These are phyloP conservation scores for Calocybe gambosa DNA, from an alignment of 1,284 basidiomycete genomes.

Conservation along the genomic window DNA sequence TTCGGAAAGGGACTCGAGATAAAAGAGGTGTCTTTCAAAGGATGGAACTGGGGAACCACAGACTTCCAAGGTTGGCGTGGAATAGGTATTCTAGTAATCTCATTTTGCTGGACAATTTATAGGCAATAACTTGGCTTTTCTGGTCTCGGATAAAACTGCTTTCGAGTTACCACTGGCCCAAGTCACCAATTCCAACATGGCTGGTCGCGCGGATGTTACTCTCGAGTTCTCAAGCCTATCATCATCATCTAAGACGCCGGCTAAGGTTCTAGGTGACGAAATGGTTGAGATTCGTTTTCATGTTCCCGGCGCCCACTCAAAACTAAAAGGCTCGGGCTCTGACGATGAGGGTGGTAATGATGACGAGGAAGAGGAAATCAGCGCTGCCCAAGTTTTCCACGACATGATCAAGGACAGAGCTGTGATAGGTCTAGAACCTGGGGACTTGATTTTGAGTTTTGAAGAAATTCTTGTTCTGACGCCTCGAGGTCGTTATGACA, in stretches of 20 bases:
- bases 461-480: slow-evolving; percentile 97
- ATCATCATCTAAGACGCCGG: slow-evolving; percentile 29
- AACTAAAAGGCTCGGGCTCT: slow-evolving; percentile 65
- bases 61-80: slow-evolving; percentile 79
- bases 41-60: slow-evolving; percentile 98
- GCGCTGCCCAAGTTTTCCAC: slow-evolving; percentile 95
- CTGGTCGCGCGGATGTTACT: slow-evolving; percentile 94
- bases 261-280: slow-evolving; percentile 69
- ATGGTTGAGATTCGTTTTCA: slow-evolving; percentile 96
- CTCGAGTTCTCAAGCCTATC: slow-evolving; percentile 80
- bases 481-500: slow-evolving; percentile 93
- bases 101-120: slow-evolving; percentile 1
- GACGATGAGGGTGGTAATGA: slow-evolving; percentile 72
- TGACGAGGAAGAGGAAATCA: slow-evolving; percentile 71
- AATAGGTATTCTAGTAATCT: background rate
- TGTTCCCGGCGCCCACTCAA: slow-evolving; percentile 80
- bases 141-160: slow-evolving; percentile 84
- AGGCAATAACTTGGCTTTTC: slow-evolving; percentile 89
- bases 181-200: slow-evolving; percentile 97
- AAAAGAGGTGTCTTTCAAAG: slow-evolving; percentile 85
- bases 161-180: slow-evolving; percentile 88
- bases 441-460: slow-evolving; percentile 92
- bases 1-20: slow-evolving; percentile 84
- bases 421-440: slow-evolving; percentile 88
- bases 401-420: slow-evolving; percentile 96